Percentiles rank a stretch among this genome's conserved stretches.
These are phyloP conservation scores for Nelumbo lutea DNA, from an alignment of 164 flowering plant species.

Conservation along the genomic window DNA sequence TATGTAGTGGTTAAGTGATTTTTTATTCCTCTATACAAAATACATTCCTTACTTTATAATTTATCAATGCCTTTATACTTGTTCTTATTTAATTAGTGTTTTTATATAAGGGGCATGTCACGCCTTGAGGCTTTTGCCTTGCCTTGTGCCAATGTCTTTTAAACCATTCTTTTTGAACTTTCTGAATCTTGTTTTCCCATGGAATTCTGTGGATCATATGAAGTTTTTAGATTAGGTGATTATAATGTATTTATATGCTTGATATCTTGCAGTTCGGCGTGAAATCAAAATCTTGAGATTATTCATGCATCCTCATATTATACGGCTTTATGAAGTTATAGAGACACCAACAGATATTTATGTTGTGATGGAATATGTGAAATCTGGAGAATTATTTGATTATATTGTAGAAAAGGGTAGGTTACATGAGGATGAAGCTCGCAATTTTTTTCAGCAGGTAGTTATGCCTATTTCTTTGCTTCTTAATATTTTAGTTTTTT, in stretches of 20 bases:
- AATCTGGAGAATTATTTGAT: background rate
- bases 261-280: background rate
- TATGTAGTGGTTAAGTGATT: no score
- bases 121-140: no score
- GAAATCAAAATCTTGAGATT: background rate
- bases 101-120: no score
- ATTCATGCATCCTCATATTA: constrained; percentile 1
- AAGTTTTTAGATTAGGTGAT: background rate
- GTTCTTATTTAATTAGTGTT: no score
- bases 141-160: no score
- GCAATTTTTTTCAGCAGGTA: background rate
- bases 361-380: constrained; percentile 1
- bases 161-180: background rate
- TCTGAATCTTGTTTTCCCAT: background rate
- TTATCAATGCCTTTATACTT: no score
- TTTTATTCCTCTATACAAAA: no score
- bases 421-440: background rate
- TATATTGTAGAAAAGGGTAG: background rate
- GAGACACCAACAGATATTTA: background rate
- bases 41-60: no score
- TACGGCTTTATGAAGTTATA: constrained; percentile 1
- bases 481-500: background rate
- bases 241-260: background rate
- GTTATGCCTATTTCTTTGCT: background rate
- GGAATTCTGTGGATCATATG: background rate